A percentile compares a stretch with the other conserved stretches of the same genome.
phyloP scores from a whole-genome alignment of 163 green algal species.

The Scenedesmus sp. region DNA sequence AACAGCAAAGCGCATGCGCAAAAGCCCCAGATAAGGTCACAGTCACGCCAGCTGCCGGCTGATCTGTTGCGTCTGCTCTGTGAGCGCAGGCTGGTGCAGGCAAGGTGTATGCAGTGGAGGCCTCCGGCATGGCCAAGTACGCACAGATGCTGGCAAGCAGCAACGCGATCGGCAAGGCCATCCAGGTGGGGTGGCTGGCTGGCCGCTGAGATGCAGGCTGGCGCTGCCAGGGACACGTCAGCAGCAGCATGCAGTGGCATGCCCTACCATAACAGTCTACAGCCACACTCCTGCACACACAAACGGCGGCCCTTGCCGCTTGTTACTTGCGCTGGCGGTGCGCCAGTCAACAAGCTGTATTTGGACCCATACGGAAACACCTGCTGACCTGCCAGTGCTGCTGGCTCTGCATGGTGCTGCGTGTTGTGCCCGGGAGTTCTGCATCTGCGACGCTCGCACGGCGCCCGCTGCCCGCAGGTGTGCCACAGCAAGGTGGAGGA shows the following conservation, averaged over 20 bases:
- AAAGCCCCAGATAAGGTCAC: not conserved
- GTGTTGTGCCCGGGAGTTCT: too few relatives aligned
- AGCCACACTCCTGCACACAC: not conserved
- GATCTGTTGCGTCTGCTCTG: not conserved
- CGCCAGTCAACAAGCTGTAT: not conserved
- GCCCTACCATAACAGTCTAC: too few relatives aligned
- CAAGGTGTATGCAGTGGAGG: conserved; percentile 96
- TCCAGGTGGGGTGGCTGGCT: conserved; percentile 43
- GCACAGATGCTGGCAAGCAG: conserved; percentile 77
- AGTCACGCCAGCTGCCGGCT: not conserved
- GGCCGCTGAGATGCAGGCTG: not conserved
- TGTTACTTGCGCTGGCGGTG: not conserved
- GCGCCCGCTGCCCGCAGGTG: conserved; percentile 36
- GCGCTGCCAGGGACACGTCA: not conserved
- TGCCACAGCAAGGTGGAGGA: conserved; percentile 82
- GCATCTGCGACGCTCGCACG: too few relatives aligned
- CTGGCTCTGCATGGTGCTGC: not conserved
- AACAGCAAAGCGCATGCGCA: too few relatives aligned
- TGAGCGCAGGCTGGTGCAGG: conserved; percentile 82
- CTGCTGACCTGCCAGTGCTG: not conserved
- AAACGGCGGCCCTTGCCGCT: not conserved
- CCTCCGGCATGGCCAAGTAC: conserved; percentile 88
- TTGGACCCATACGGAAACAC: not conserved
- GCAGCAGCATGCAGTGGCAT: not conserved
- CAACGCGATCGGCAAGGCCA: conserved; percentile 77